A percentile compares a stretch with the other conserved stretches of the same genome.
phyloP scores from a whole-genome alignment of 345 rosid species.

The Firmiana major region DNA sequence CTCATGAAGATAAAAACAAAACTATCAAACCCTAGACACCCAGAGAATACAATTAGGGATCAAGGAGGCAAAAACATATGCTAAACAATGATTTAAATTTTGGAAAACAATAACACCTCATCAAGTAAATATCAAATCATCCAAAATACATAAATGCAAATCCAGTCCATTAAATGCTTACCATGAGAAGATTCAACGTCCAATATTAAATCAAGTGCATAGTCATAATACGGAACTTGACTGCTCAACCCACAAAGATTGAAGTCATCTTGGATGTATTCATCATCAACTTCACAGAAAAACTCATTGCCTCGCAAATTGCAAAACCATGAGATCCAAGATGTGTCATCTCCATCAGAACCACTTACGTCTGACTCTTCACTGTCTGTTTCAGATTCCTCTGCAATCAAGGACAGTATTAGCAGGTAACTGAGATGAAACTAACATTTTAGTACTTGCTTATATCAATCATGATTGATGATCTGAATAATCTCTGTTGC shows the following conservation, averaged over 20 bases:
- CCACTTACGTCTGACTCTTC: conserved; percentile 56
- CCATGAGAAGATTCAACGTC: conserved; percentile 94
- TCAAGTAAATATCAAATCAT: background rate
- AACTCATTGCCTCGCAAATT: conserved; percentile 93
- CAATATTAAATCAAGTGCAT: conserved; percentile 87
- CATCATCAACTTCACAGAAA: conserved; percentile 96
- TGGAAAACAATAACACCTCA: background rate
- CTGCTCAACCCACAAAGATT: conserved; percentile 95
- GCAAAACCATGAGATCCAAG: conserved; percentile 99
- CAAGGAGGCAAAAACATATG: background rate
- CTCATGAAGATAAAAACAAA: background rate
- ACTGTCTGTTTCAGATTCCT: conserved; percentile 26
- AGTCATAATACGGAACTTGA: conserved; percentile 94
- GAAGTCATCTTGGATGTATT: conserved; percentile 92
- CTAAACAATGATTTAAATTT: background rate
- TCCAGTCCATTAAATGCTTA: conserved; percentile 26
- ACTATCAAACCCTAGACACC: background rate
- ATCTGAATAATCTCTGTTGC: background rate
- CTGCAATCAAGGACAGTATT: background rate
- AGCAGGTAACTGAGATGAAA: background rate
- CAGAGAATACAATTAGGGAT: background rate
- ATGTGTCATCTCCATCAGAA: conserved; percentile 87
- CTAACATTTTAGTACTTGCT: background rate
- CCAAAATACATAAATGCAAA: background rate
- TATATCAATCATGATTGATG: background rate